Evolutionary conservation across 2,329 filamentous ascomycete genomes (phyloP).

Genomic region (Piedraia hortae): DNA sequence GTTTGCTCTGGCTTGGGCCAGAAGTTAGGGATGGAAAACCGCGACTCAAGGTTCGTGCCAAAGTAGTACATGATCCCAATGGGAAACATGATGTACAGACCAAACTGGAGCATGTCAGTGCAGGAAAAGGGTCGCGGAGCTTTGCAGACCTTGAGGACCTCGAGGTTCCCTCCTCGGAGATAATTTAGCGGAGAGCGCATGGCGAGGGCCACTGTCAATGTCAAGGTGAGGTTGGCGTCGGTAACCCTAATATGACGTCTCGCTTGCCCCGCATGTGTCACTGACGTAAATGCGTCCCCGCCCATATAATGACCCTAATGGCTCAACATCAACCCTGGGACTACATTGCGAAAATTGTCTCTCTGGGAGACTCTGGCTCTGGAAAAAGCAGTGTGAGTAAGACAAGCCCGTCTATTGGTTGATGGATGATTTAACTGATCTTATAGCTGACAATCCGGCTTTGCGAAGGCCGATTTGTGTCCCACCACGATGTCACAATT

Average conservation of each 20-base stretch:
- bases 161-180: constrained; percentile 40
- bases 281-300: too few species aligned
- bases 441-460: constrained; percentile 62
- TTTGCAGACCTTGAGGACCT: constrained; percentile 58
- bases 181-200: too few species aligned
- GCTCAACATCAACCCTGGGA: constrained; percentile 44
- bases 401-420: constrained; percentile 7
- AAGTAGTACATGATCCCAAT: constrained; percentile 99
- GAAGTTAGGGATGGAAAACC: constrained; percentile 72
- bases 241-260: too few species aligned
- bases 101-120: constrained; percentile 34
- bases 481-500: constrained; percentile 89
- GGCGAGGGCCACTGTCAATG: too few species aligned
- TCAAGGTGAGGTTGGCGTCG: too few species aligned
- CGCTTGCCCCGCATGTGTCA: constrained; percentile 1
- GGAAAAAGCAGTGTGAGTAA: constrained; percentile 51
- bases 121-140: background rate
- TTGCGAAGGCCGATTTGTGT: constrained; percentile 83
- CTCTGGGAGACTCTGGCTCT: constrained; percentile 85
- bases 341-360: constrained; percentile 96
- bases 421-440: too few species aligned
- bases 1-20: constrained; percentile 67
- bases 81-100: constrained; percentile 95
- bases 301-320: too few species aligned
- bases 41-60: constrained; percentile 83